A percentile compares a stretch with the other conserved stretches of the same genome.
Conservation (phyloP, 1,284 basidiomycete species). For the Hemileia vastatrix region DNA sequence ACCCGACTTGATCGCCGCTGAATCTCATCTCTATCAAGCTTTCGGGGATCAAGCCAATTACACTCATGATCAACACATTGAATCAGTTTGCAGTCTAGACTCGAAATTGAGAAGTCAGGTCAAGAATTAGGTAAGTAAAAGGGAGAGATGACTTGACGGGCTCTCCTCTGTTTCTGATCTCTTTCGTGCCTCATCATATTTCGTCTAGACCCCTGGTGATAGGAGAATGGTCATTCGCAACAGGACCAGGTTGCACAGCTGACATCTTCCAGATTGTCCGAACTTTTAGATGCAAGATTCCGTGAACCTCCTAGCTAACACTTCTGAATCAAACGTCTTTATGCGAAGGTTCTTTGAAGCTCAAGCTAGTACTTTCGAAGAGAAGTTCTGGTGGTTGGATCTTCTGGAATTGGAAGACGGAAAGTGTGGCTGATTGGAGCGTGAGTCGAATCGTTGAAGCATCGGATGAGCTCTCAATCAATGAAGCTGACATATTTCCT, state of each 20-base stretch:
- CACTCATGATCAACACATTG: background rate
- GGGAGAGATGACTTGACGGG: too few relatives aligned
- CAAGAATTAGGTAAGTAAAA: too few relatives aligned
- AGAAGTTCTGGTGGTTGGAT: background rate
- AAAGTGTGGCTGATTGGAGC: background rate
- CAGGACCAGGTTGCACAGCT: background rate
- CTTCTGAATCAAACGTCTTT: background rate
- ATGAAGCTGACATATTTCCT: too few relatives aligned
- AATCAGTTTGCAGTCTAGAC: too few relatives aligned
- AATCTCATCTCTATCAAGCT: background rate
- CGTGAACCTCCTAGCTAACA: background rate
- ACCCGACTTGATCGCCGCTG: background rate
- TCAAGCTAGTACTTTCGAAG: background rate
- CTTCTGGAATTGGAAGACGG: background rate
- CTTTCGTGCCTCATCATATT: too few relatives aligned
- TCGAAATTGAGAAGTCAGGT: too few relatives aligned
- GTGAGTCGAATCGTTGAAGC: too few relatives aligned
- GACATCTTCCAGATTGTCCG: background rate
- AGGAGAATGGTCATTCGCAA: background rate
- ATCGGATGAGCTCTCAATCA: too few relatives aligned
- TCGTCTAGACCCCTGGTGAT: too few relatives aligned
- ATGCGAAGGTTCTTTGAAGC: background rate
- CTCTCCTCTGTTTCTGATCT: too few relatives aligned
- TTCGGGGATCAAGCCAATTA: background rate
- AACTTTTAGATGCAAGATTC: background rate